These are phyloP conservation scores for Termitomyces eurrhizus DNA, from an alignment of 768 basidiomycete species.

Conservation along the genomic window DNA sequence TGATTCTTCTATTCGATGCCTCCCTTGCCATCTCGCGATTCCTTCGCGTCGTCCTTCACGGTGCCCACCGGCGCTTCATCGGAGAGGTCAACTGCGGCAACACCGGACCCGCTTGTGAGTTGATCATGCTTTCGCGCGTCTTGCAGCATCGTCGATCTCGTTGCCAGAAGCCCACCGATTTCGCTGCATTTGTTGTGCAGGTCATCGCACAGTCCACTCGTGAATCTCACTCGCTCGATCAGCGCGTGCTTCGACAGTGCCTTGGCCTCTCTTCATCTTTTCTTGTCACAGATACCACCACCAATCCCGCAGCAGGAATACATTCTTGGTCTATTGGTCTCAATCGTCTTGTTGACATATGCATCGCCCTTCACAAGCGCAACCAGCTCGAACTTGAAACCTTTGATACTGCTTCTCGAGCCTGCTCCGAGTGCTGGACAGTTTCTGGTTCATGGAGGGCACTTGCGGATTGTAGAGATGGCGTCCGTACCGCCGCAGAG, in stretches of 20 bases:
- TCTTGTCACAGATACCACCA: constrained; percentile 70
- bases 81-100: not conserved
- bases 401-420: constrained; percentile 61
- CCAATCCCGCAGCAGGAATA: constrained; percentile 52
- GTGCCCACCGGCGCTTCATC: not conserved
- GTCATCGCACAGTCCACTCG: constrained; percentile 50
- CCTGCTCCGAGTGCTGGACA: constrained; percentile 81
- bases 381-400: constrained; percentile 76
- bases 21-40: constrained; percentile 8
- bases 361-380: constrained; percentile 64
- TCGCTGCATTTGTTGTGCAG: constrained; percentile 52
- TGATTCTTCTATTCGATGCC: constrained; percentile 5
- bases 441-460: constrained; percentile 66
- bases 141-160: not conserved
- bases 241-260: constrained; percentile 57
- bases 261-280: constrained; percentile 74
- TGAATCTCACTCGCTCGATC: constrained; percentile 47
- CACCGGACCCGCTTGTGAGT: constrained; percentile 12
- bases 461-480: constrained; percentile 59
- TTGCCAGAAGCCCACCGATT: constrained; percentile 46
- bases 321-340: constrained; percentile 66
- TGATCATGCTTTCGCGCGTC: not conserved
- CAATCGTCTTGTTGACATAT: constrained; percentile 63
- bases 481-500: constrained; percentile 55
- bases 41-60: constrained; percentile 9